These are phyloP conservation scores for Lactarius sp. DNA, from an alignment of 768 basidiomycete species.

Conservation along the genomic window DNA sequence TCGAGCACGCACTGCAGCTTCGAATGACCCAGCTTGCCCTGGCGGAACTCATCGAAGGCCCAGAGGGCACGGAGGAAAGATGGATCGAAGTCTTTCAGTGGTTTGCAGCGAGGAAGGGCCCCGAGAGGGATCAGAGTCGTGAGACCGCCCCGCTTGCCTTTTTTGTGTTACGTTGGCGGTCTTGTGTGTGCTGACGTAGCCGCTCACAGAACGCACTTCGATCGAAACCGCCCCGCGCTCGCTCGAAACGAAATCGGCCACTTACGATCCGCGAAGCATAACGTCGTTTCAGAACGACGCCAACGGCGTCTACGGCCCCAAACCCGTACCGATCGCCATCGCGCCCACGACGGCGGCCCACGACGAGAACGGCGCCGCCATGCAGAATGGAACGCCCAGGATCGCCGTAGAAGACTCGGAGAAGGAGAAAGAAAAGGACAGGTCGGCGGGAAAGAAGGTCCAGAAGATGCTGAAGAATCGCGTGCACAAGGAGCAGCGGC, in stretches of 20 bases:
- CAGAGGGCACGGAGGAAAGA: slow-evolving; percentile 72
- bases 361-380: slow-evolving; percentile 1
- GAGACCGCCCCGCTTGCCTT: not conserved
- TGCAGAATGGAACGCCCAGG: slow-evolving; percentile 4
- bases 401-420: slow-evolving; percentile 24
- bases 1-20: slow-evolving; percentile 78
- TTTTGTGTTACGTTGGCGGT: not conserved
- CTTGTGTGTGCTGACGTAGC: not conserved
- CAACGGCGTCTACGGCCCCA: slow-evolving; percentile 5
- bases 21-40: slow-evolving; percentile 82
- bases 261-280: not conserved
- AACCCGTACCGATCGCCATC: not conserved
- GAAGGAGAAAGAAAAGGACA: slow-evolving; percentile 38
- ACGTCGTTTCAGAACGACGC: not conserved
- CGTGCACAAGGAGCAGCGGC: slow-evolving; percentile 67
- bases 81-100: slow-evolving; percentile 86
- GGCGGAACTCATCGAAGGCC: slow-evolving; percentile 77
- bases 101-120: slow-evolving; percentile 63
- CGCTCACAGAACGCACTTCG: slow-evolving; percentile 17
- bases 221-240: slow-evolving; percentile 21
- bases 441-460: slow-evolving; percentile 63
- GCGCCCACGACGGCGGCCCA: not conserved
- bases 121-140: slow-evolving; percentile 24
- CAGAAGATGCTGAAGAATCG: slow-evolving; percentile 70
- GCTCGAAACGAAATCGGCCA: slow-evolving; percentile 16